Evolutionary conservation across 371 early-diverging fungal genomes (phyloP).

Genomic region (Dinochytrium kinnereticum): DNA sequence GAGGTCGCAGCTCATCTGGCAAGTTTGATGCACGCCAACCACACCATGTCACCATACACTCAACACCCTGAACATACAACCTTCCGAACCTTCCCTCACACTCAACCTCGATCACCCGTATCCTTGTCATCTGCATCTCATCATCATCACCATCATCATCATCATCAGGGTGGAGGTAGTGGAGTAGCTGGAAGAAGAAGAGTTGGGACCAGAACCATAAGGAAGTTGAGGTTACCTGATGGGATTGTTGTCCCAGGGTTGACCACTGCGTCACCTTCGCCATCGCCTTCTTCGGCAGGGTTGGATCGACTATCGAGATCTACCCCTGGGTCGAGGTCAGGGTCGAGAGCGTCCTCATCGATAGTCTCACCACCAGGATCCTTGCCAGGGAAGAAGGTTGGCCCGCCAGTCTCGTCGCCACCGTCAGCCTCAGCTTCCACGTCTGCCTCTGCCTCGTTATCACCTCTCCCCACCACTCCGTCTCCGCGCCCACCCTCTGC

Average conservation of each 20-base stretch:
- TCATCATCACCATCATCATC: conserved; percentile 11
- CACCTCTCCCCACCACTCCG: neutral
- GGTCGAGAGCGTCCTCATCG: neutral
- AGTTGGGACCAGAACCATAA: conserved; percentile 21
- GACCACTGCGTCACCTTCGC: neutral
- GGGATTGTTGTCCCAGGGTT: conserved; percentile 20
- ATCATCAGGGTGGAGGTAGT: neutral
- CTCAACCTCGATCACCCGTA: neutral
- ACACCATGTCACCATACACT: conserved; percentile 83
- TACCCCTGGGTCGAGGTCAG: neutral
- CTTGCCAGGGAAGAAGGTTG: neutral
- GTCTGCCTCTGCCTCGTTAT: neutral
- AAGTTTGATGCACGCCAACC: conserved; percentile 75
- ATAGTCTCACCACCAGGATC: neutral
- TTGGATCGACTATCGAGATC: neutral
- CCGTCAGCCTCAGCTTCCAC: neutral
- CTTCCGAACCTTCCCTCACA: conserved; percentile 62
- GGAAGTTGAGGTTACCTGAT: conserved; percentile 20
- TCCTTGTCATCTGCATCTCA: neutral
- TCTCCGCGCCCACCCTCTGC: neutral
- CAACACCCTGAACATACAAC: conserved; percentile 76
- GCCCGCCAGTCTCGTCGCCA: neutral
- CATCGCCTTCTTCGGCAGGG: neutral
- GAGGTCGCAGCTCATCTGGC: conserved; percentile 82
- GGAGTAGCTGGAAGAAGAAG: neutral